A percentile compares a stretch with the other conserved stretches of the same genome.
Evolutionary conservation across 805 yeast species (phyloP).

Genomic region (Lipomyces japonicus): DNA sequence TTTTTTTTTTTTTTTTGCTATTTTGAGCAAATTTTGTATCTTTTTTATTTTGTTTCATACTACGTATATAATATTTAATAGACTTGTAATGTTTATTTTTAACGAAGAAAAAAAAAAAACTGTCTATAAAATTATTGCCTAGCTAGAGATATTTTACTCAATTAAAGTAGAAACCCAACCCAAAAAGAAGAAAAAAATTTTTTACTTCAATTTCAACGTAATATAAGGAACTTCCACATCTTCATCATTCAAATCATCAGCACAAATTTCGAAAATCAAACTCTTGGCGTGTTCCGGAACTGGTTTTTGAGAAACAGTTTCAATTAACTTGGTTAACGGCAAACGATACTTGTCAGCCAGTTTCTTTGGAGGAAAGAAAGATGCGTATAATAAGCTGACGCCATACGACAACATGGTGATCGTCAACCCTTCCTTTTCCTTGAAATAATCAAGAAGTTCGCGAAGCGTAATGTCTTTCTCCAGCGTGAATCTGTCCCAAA

Average conservation of each 20-base stretch:
- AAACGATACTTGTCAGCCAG: constrained; percentile 67
- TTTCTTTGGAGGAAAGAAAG: constrained; percentile 90
- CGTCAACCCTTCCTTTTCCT: constrained; percentile 77
- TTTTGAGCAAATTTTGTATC: not conserved
- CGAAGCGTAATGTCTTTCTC: constrained; percentile 61
- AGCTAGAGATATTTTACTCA: not conserved
- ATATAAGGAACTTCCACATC: constrained; percentile 89
- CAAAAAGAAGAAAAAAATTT: not conserved
- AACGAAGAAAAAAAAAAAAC: not conserved
- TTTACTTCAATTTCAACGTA: constrained; percentile 29
- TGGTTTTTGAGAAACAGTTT: constrained; percentile 79
- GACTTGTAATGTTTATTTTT: not conserved
- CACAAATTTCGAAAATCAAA: constrained; percentile 82
- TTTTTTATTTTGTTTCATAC: not conserved
- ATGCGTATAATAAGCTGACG: constrained; percentile 83
- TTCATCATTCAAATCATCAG: constrained; percentile 88
- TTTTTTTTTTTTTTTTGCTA: too few species aligned
- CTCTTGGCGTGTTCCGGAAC: constrained; percentile 69
- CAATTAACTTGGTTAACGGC: constrained; percentile 71
- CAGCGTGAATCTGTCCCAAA: constrained; percentile 93
- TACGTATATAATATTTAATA: not conserved
- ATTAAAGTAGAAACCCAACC: not conserved
- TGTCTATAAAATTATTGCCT: not conserved
- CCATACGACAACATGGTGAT: constrained; percentile 90
- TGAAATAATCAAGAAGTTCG: constrained; percentile 69